These are phyloP conservation scores for Aspergillus incahuasiensis DNA, from an alignment of 495 filamentous ascomycete genomes.

Conservation along the genomic window DNA sequence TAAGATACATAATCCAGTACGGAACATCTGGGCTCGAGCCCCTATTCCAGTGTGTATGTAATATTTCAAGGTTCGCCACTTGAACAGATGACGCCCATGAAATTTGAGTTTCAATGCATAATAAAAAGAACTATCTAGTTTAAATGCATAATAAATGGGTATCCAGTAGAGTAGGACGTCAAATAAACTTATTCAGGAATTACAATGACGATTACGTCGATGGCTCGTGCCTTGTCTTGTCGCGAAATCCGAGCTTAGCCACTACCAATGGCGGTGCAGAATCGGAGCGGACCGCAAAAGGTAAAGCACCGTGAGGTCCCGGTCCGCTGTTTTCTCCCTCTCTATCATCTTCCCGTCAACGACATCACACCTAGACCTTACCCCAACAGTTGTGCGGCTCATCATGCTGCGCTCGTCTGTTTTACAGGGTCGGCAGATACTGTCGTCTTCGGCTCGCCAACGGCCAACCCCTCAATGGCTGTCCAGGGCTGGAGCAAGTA, in stretches of 20 bases:
- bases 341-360: slow-evolving; percentile 30
- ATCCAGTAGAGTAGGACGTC: neutral
- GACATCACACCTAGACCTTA: slow-evolving; percentile 25
- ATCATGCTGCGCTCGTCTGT: slow-evolving; percentile 49
- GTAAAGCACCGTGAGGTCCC: slow-evolving; percentile 35
- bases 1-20: slow-evolving; percentile 41
- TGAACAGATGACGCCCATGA: too few species aligned
- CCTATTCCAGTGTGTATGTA: too few species aligned
- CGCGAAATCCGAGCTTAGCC: slow-evolving; percentile 19
- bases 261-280: slow-evolving; percentile 31
- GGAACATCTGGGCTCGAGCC: neutral
- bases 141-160: too few species aligned
- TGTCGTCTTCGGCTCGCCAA: slow-evolving; percentile 41
- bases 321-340: slow-evolving; percentile 27
- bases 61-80: too few species aligned
- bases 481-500: slow-evolving; percentile 39
- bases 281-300: slow-evolving; percentile 46
- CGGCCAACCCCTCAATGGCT: slow-evolving; percentile 45
- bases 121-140: too few species aligned
- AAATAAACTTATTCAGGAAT: neutral
- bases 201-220: neutral
- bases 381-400: slow-evolving; percentile 41
- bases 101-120: too few species aligned
- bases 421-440: slow-evolving; percentile 41
- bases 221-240: neutral